Conservation (phyloP, 2,329 filamentous ascomycete species). For the Cladosporium sp. region DNA sequence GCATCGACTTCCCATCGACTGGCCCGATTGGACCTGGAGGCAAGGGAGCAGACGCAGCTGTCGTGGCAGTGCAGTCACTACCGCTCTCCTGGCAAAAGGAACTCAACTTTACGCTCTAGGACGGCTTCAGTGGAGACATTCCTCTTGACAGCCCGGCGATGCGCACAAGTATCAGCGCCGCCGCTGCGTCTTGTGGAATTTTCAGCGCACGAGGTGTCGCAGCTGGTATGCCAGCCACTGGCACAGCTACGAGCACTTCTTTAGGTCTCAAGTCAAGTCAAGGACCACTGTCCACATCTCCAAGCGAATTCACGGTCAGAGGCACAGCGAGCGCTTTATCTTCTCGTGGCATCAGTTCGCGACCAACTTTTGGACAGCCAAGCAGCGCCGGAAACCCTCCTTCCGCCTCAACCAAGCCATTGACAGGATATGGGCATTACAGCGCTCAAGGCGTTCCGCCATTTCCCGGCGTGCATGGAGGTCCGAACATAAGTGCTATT, state of each 20-base stretch:
- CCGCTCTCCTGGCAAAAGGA: conserved; percentile 15
- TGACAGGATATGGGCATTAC: not conserved
- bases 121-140: not conserved
- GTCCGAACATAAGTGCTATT: not conserved
- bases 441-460: not conserved
- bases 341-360: not conserved
- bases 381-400: not conserved
- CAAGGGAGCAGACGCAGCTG: conserved; percentile 6
- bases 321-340: not conserved
- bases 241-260: not conserved
- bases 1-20: conserved; percentile 9
- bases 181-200: not conserved
- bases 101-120: conserved; percentile 18
- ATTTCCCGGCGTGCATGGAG: not conserved
- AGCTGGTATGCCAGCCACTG: not conserved
- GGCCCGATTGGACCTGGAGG: conserved; percentile 9
- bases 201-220: not conserved
- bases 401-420: not conserved
- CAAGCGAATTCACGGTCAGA: not conserved
- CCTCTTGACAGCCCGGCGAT: not conserved
- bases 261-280: not conserved
- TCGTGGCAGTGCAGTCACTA: conserved; percentile 15
- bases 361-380: not conserved
- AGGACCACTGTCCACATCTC: not conserved
- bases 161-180: not conserved